Percentiles rank a stretch among this genome's conserved stretches.
phyloP scores from a whole-genome alignment of 768 basidiomycete genomes.

The Hydnomerulius pinastri region DNA sequence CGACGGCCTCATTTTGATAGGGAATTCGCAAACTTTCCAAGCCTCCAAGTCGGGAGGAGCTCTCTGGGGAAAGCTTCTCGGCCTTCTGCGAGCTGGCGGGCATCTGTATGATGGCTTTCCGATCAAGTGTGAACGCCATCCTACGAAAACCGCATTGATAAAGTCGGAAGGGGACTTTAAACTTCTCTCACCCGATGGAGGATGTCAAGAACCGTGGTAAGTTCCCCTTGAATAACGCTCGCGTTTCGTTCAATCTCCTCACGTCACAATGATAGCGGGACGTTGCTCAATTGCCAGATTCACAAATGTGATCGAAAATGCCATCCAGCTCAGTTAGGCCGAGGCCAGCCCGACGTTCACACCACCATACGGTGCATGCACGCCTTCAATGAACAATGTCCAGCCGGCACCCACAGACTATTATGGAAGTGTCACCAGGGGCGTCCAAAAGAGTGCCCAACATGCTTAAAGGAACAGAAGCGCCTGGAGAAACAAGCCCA shows the following conservation, averaged over 20 bases:
- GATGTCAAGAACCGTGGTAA: constrained; percentile 63
- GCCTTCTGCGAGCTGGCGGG: constrained; percentile 39
- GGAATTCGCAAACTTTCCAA: constrained; percentile 61
- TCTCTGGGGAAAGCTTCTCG: constrained; percentile 54
- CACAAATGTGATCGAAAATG: constrained; percentile 64
- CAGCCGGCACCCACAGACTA: constrained; percentile 42
- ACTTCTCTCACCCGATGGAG: constrained; percentile 56
- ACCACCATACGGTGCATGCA: constrained; percentile 43
- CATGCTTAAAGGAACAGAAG: constrained; percentile 48
- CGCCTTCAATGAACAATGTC: constrained; percentile 41
- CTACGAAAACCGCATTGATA: constrained; percentile 39
- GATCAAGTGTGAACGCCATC: constrained; percentile 58
- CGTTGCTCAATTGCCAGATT: constrained; percentile 47
- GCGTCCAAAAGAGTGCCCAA: constrained; percentile 38
- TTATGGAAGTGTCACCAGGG: constrained; percentile 46
- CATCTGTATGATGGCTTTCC: constrained; percentile 65
- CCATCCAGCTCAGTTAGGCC: constrained; percentile 56
- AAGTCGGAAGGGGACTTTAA: constrained; percentile 51
- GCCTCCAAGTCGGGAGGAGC: constrained; percentile 50
- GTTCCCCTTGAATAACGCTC: constrained; percentile 8
- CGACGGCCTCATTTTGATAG: constrained; percentile 64
- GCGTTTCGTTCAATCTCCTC: neutral
- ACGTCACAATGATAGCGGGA: constrained; percentile 39
- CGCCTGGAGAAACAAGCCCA: constrained; percentile 41
- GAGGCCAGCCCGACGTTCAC: constrained; percentile 32